These are phyloP conservation scores for Cyphellophora attinorum DNA, from an alignment of 2,329 filamentous ascomycete genomes.

Conservation along the genomic window DNA sequence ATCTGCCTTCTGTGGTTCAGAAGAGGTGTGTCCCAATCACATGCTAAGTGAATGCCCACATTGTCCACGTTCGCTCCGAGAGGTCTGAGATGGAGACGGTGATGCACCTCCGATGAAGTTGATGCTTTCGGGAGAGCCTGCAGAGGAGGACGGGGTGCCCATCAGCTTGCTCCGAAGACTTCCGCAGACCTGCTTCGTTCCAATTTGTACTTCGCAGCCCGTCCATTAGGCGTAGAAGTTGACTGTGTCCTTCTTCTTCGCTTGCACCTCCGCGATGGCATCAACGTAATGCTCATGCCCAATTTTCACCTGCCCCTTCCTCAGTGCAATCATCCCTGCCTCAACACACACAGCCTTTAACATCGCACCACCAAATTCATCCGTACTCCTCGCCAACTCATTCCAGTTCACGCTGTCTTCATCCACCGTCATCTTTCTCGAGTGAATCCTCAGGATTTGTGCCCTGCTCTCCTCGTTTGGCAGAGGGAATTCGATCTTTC, in stretches of 20 bases:
- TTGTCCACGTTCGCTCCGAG: too few species aligned
- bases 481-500: constrained; percentile 96
- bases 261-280: constrained; percentile 84
- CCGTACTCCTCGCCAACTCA: constrained; percentile 89
- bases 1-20: too few species aligned
- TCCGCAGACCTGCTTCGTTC: too few species aligned
- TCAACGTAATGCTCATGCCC: constrained; percentile 98
- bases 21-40: too few species aligned
- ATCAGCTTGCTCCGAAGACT: too few species aligned
- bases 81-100: too few species aligned
- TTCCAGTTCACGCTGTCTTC: constrained; percentile 80
- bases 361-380: constrained; percentile 96
- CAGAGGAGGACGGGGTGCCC: too few species aligned
- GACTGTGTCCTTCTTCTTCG: constrained; percentile 75
- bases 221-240: constrained; percentile 24
- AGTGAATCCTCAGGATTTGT: constrained; percentile 96
- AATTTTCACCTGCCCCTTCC: constrained; percentile 92
- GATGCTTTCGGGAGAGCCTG: too few species aligned
- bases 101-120: too few species aligned
- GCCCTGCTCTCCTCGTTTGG: constrained; percentile 96
- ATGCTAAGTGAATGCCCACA: too few species aligned
- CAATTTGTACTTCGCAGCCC: too few species aligned
- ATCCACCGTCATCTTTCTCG: constrained; percentile 95
- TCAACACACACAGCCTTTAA: constrained; percentile 98
- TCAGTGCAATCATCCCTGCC: constrained; percentile 95